These are phyloP conservation scores for Trypanosomatidae sp. DNA, from an alignment of 208 protist species.

Conservation along the genomic window DNA sequence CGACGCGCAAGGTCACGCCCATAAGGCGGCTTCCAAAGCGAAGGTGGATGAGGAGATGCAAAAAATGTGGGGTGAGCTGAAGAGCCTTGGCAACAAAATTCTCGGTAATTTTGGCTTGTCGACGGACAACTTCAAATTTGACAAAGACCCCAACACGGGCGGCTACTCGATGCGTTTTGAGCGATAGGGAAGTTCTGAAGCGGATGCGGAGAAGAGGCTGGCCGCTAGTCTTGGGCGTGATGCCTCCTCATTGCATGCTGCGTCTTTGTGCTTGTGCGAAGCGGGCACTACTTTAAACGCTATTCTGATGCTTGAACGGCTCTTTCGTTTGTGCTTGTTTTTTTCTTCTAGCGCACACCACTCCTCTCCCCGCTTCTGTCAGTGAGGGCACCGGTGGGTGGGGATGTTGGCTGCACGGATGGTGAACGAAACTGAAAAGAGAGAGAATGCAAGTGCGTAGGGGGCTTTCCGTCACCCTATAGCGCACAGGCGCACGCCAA, in stretches of 20 bases:
- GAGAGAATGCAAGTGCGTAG: not conserved
- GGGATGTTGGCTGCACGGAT: not conserved
- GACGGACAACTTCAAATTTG: conserved; percentile 97
- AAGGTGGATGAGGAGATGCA: conserved; percentile 93
- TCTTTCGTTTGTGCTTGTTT: not conserved
- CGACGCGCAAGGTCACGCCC: conserved; percentile 33
- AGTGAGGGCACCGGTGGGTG: not conserved
- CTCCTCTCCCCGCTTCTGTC: not conserved
- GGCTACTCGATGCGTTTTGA: conserved; percentile 95
- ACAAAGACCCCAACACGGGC: conserved; percentile 93
- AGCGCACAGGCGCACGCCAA: not conserved
- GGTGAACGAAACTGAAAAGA: not conserved
- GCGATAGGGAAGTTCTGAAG: conserved; percentile 15
- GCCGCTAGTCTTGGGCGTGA: not conserved
- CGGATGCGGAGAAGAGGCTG: not conserved
- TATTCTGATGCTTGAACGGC: not conserved
- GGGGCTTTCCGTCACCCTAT: not conserved
- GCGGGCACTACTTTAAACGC: not conserved
- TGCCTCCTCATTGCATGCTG: not conserved
- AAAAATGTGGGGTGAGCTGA: conserved; percentile 96
- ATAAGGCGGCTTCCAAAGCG: conserved; percentile 67
- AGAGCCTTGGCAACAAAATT: conserved; percentile 96
- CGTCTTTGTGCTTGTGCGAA: not conserved
- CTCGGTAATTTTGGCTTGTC: conserved; percentile 96
- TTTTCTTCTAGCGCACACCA: not conserved